Evolutionary conservation across 2,329 filamentous ascomycete genomes (phyloP).

Genomic region (Fusarium marasasianum): DNA sequence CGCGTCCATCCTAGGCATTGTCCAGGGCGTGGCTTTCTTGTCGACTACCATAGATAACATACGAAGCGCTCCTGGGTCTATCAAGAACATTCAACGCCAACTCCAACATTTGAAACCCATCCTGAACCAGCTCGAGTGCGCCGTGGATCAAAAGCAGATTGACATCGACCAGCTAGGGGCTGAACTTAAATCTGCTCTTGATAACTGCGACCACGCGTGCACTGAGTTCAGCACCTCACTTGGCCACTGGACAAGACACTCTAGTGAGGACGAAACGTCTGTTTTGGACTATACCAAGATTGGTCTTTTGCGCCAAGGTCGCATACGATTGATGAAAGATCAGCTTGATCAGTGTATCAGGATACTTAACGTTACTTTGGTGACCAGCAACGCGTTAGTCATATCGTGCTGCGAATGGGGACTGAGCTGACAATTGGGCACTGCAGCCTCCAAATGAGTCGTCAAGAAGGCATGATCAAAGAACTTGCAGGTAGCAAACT

Average conservation of each 20-base stretch:
- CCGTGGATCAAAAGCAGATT: too few species aligned
- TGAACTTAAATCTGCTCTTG: accelerated
- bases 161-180: neutral
- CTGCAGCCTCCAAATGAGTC: neutral
- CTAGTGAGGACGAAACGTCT: neutral
- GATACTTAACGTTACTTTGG: neutral
- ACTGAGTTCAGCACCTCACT: neutral
- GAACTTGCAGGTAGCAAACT: neutral
- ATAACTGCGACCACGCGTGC: accelerated
- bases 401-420: accelerated
- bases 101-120: too few species aligned
- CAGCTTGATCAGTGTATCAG: neutral
- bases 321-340: neutral
- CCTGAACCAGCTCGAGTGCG: accelerated
- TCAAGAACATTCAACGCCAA: accelerated
- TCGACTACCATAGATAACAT: too few species aligned
- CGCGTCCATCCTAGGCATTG: too few species aligned
- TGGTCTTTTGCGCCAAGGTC: neutral
- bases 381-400: neutral
- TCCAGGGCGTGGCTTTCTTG: too few species aligned
- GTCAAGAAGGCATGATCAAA: neutral
- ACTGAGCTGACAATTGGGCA: accelerated
- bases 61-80: accelerated
- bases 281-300: neutral
- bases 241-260: neutral